Evolutionary conservation across 2,329 filamentous ascomycete genomes (phyloP).

Genomic region (Diaporthe amygdali): DNA sequence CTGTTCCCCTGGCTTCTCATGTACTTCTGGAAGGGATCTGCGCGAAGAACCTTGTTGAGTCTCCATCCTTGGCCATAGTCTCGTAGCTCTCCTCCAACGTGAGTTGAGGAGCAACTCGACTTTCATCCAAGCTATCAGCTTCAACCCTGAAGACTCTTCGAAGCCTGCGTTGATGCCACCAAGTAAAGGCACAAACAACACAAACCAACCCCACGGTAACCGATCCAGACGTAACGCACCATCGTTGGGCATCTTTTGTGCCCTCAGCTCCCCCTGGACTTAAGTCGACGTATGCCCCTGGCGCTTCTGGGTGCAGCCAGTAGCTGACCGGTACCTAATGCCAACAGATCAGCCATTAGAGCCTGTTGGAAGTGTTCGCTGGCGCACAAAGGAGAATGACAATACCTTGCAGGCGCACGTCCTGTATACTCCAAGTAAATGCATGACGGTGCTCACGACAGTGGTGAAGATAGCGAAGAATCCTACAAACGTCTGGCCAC

Average conservation of each 20-base stretch:
- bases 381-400: too few relatives aligned
- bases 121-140: conserved; percentile 32
- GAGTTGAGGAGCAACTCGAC: background rate
- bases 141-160: conserved; percentile 36
- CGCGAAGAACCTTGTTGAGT: background rate
- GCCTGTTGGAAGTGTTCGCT: background rate
- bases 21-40: background rate
- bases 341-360: background rate
- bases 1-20: too few relatives aligned
- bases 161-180: conserved; percentile 39
- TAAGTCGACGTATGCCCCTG: conserved; percentile 32
- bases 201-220: conserved; percentile 31
- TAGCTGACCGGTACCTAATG: conserved; percentile 23
- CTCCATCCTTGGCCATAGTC: background rate
- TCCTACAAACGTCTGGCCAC: conserved; percentile 36
- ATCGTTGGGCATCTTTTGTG: conserved; percentile 27
- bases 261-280: conserved; percentile 32
- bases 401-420: conserved; percentile 28
- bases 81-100: background rate
- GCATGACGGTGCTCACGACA: conserved; percentile 32
- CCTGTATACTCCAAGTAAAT: conserved; percentile 33
- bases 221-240: conserved; percentile 35
- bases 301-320: conserved; percentile 22
- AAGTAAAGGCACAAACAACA: conserved; percentile 34
- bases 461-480: conserved; percentile 40